Conservation (phyloP, 2,329 filamentous ascomycete genomes). For the Xylariaceae sp. region DNA sequence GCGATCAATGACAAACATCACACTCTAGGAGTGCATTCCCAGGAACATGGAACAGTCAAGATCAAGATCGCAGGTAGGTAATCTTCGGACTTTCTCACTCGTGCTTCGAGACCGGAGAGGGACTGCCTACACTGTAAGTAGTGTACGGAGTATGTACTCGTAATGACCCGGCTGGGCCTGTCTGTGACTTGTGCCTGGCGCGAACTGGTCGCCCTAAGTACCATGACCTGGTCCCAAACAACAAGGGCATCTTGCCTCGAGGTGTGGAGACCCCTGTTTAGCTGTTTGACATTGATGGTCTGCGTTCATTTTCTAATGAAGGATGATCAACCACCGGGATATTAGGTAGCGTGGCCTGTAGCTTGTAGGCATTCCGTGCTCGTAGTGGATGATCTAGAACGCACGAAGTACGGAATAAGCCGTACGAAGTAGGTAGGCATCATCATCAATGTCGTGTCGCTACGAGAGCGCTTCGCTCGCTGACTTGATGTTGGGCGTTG, state of each 20-base stretch:
- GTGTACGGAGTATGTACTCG: no score
- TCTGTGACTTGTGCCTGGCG: neutral
- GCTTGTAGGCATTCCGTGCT: no score
- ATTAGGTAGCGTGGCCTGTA: constrained; percentile 10
- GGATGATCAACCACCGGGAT: constrained; percentile 41
- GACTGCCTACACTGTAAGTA: constrained; percentile 1
- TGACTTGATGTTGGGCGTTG: neutral
- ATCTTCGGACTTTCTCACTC: constrained; percentile 3
- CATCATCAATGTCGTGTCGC: neutral
- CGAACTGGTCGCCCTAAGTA: neutral
- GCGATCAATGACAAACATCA: neutral
- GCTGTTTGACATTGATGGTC: constrained; percentile 46
- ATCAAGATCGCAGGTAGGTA: neutral
- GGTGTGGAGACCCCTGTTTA: constrained; percentile 10
- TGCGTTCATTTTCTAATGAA: constrained; percentile 34
- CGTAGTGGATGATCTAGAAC: constrained; percentile 22
- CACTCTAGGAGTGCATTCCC: neutral
- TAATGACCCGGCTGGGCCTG: no score
- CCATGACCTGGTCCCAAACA: neutral
- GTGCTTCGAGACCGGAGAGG: neutral
- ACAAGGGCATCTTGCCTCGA: constrained; percentile 4
- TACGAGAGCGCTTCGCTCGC: neutral
- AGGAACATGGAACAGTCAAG: constrained; percentile 4
- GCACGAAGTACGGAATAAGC: neutral
- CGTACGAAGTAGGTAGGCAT: no score